Percentiles rank a stretch among this genome's conserved stretches.
These are phyloP conservation scores for Aspergillus sp. DNA, from an alignment of 2,329 filamentous ascomycete genomes.

Conservation along the genomic window DNA sequence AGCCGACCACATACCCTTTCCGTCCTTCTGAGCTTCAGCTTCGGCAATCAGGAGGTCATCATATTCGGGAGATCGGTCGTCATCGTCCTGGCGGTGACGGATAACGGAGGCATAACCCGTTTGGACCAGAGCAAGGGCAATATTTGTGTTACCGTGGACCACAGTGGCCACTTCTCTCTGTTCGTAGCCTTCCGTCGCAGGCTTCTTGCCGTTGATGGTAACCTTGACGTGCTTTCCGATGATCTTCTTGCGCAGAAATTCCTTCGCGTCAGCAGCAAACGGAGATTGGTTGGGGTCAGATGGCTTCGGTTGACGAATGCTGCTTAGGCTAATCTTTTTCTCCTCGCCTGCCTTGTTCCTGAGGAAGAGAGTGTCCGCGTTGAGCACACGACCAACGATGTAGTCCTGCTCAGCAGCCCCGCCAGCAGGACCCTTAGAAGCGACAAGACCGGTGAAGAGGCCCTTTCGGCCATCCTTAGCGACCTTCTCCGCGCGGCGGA, in stretches of 20 bases:
- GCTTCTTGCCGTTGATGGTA: conserved; percentile 84
- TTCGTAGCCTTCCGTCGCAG: conserved; percentile 86
- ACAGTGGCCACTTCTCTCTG: conserved; percentile 93
- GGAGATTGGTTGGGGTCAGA: conserved; percentile 83
- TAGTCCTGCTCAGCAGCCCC: conserved; percentile 68
- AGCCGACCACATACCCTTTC: conserved; percentile 92
- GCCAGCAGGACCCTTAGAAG: conserved; percentile 59
- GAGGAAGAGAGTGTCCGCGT: conserved; percentile 84
- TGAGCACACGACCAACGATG: conserved; percentile 79
- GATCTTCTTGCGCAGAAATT: conserved; percentile 87
- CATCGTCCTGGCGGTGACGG: conserved; percentile 90
- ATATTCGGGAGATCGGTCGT: conserved; percentile 90
- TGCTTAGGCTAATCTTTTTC: conserved; percentile 89
- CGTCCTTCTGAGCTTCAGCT: conserved; percentile 71
- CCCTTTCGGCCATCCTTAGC: conserved; percentile 76
- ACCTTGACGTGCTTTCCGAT: conserved; percentile 96
- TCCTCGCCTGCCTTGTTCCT: conserved; percentile 81
- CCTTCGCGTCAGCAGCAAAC: conserved; percentile 91
- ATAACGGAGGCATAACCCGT: conserved; percentile 93
- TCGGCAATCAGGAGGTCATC: conserved; percentile 58
- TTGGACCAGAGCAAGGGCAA: conserved; percentile 82
- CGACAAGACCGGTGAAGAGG: conserved; percentile 77
- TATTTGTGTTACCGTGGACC: conserved; percentile 78
- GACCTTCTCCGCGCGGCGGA: conserved; percentile 82
- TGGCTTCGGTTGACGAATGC: conserved; percentile 87